Percentiles rank a stretch among this genome's conserved stretches.
Conservation (phyloP, 306 rosid species). For the Trifolium dubium region DNA sequence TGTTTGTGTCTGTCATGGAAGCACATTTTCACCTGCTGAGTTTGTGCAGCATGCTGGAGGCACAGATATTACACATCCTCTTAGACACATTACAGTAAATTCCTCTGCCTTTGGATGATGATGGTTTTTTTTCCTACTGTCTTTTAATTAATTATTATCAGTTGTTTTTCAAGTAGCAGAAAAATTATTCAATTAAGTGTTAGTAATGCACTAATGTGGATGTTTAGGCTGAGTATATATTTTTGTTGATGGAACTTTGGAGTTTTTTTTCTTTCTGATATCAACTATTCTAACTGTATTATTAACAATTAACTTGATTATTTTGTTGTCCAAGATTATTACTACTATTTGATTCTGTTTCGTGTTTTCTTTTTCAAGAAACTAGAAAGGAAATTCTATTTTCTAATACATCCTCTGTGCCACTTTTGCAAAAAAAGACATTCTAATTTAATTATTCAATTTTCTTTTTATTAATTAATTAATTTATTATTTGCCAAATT, state of each 20-base stretch:
- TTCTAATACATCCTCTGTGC: not conserved
- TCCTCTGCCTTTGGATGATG: conserved; percentile 56
- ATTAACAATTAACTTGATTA: conserved; percentile 22
- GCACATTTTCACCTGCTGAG: conserved; percentile 77
- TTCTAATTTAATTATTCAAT: too few relatives aligned
- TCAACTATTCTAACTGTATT: conserved; percentile 15
- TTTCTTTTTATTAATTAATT: too few relatives aligned
- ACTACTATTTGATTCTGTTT: not conserved
- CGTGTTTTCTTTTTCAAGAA: not conserved
- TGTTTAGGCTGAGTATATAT: conserved; percentile 32
- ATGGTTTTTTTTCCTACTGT: conserved; percentile 21
- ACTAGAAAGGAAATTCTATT: too few relatives aligned
- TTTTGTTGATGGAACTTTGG: conserved; percentile 14
- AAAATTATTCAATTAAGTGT: not conserved
- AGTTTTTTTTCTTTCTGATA: not conserved
- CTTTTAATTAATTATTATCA: not conserved
- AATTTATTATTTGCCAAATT: too few relatives aligned
- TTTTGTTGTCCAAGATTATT: not conserved
- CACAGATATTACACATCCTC: conserved; percentile 63
- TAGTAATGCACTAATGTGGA: not conserved
- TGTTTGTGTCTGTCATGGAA: conserved; percentile 89
- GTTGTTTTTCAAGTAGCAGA: not conserved
- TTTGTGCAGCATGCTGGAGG: conserved; percentile 95
- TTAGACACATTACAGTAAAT: conserved; percentile 71
- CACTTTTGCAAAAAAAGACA: too few relatives aligned